Base-by-base conservation (phyloP, 352 stramenopile species). In the Pythium vanterpoolii region DNA sequence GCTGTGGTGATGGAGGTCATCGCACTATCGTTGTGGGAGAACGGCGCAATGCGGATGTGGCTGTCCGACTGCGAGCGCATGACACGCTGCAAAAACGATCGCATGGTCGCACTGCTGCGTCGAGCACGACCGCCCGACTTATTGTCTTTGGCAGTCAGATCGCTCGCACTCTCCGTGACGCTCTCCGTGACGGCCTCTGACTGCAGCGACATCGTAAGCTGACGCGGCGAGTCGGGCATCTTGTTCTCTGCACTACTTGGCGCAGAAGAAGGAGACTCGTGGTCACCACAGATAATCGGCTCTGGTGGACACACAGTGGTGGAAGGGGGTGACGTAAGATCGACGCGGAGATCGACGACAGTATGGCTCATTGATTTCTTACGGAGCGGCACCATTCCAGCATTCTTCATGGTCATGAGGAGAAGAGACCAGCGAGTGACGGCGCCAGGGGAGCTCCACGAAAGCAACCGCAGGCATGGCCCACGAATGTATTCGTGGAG, bases 41-140 rank as follows among this genome's bases (percentile, higher is more conserved):
- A 21, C 9, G 60, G 51, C 7, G 46, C 31, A 30, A 62, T 57
- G 28, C 52, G 43, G 26, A 74, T 64, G 60, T 66, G 59, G 28
- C 65, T 67, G 13, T 77, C 71, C 0, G 71, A 80, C 42, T 68
- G 67, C 23, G 73, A 78, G 18, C 63, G 65, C 56, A 72, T 64
- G 30, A 73, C 60, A 10, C 46, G 56, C 23, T 62, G 31, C 26
- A 62, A 34, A 38, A 67, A 56, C 36, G 56, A 64, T 23, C 40
- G 55, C 53, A 72, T 62, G 34, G 58, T 60, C n/a, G 34, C 60
- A 31, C 60, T 67, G 27, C 45, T 18, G 16, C 60, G 51, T 19
- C 60, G 43, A 10, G 38, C 30, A 16, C 27, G 36, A 5, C 11
- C 4, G 42, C 40, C 13, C 0, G 38, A 14, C 33, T 53, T 55